Conservation (phyloP, 306 rosid genomes). For the Argentina anserina region DNA sequence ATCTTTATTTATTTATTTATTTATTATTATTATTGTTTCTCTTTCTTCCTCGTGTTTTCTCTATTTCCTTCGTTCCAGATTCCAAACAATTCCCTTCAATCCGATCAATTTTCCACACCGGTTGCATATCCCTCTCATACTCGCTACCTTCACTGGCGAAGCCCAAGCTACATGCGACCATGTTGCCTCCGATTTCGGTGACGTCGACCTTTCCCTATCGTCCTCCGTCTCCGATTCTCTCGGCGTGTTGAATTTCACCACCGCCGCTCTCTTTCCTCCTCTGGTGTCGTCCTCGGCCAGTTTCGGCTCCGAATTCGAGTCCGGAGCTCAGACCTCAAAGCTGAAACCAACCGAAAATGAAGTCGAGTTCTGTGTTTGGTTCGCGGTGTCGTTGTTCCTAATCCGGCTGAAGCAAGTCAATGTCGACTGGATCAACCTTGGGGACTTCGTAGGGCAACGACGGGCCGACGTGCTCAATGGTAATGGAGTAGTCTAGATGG, state of each 20-base stretch:
- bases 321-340: no score
- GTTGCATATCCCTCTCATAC: conserved; percentile 54
- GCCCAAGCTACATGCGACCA: conserved; percentile 49
- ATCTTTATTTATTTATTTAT: no score
- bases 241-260: conserved; percentile 60
- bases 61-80: no score
- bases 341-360: conserved; percentile 42
- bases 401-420: conserved; percentile 33
- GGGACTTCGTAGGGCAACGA: conserved; percentile 70
- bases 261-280: conserved; percentile 36
- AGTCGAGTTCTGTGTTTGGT: conserved; percentile 38
- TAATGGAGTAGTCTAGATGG: conserved; percentile 80
- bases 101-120: conserved; percentile 72
- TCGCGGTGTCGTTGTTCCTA: conserved; percentile 42
- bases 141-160: conserved; percentile 7
- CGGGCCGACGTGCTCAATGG: conserved; percentile 71
- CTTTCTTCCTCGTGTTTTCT: no score
- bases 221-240: conserved; percentile 52
- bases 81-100: no score
- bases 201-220: conserved; percentile 41
- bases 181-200: conserved; percentile 55
- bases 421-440: conserved; percentile 57
- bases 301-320: conserved; percentile 18
- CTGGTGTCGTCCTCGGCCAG: conserved; percentile 1
- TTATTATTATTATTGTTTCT: no score